Evolutionary conservation across 2,329 filamentous ascomycete species (phyloP).

Genomic region (Pyrenochaeta sp.): DNA sequence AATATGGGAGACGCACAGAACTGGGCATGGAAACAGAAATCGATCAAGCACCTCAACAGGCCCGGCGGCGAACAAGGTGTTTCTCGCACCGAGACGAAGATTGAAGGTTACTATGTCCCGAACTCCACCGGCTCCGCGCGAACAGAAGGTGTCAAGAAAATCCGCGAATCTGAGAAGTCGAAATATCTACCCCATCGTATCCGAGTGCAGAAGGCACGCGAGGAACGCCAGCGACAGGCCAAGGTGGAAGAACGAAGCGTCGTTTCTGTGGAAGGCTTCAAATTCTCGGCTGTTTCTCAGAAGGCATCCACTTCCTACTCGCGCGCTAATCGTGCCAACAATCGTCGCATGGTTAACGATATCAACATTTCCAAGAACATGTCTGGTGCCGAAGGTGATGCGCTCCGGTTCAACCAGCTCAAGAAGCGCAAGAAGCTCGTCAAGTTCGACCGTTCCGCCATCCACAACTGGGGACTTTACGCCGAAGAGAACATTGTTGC

Average conservation of each 20-base stretch:
- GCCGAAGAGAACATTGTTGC: constrained; percentile 96
- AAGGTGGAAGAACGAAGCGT: constrained; percentile 63
- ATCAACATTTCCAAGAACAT: constrained; percentile 88
- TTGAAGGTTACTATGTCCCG: constrained; percentile 79
- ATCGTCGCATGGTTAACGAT: constrained; percentile 91
- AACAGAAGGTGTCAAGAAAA: constrained; percentile 93
- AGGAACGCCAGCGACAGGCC: constrained; percentile 84
- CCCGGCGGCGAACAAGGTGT: constrained; percentile 63
- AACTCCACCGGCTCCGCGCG: constrained; percentile 86
- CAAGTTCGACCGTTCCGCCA: constrained; percentile 95
- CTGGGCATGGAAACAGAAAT: constrained; percentile 76
- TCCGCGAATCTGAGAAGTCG: constrained; percentile 95
- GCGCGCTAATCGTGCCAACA: constrained; percentile 92
- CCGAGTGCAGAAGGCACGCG: constrained; percentile 88
- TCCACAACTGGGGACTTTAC: constrained; percentile 98
- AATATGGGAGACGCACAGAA: constrained; percentile 65
- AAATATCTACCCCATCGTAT: constrained; percentile 98
- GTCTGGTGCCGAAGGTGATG: constrained; percentile 79
- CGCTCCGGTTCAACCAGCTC: constrained; percentile 96
- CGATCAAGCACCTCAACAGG: constrained; percentile 73
- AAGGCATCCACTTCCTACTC: constrained; percentile 87
- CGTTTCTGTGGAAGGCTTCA: constrained; percentile 52
- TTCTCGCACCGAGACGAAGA: constrained; percentile 61
- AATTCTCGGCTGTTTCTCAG: constrained; percentile 74
- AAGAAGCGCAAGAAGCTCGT: constrained; percentile 99